Evolutionary conservation across 179 eudicot genomes (phyloP).

Genomic region (Monotropa hypopitys): DNA sequence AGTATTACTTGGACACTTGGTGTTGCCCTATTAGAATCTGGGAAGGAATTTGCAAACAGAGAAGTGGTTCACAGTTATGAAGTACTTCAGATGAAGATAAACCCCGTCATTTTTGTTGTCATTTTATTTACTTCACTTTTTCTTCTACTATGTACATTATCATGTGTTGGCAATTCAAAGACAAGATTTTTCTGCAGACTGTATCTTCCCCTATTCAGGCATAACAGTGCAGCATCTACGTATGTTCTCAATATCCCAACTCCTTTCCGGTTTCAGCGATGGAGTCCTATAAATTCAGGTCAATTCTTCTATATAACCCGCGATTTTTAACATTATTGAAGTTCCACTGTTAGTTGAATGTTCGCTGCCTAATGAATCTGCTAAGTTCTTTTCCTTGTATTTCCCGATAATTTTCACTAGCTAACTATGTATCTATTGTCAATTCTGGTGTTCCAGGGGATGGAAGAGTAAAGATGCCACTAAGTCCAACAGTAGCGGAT

Average conservation of each 20-base stretch:
- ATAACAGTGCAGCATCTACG: constrained; percentile 40
- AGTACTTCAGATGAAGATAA: constrained; percentile 50
- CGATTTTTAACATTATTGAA: not conserved
- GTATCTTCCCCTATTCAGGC: constrained; percentile 60
- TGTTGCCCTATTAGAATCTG: constrained; percentile 90
- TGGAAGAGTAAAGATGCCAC: constrained; percentile 66
- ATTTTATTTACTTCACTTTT: constrained; percentile 42
- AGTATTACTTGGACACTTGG: constrained; percentile 97
- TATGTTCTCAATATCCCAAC: constrained; percentile 49
- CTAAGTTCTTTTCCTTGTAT: not conserved
- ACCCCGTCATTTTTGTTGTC: constrained; percentile 49
- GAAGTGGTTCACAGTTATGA: constrained; percentile 35
- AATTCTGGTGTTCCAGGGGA: constrained; percentile 41
- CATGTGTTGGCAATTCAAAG: constrained; percentile 41
- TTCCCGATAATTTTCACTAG: not conserved
- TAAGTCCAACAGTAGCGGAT: constrained; percentile 62
- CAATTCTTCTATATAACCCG: constrained; percentile 10
- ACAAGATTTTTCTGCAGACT: constrained; percentile 50
- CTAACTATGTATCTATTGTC: not conserved
- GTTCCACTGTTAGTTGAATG: not conserved
- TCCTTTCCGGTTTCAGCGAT: constrained; percentile 55
- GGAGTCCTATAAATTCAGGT: constrained; percentile 77
- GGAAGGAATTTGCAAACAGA: constrained; percentile 50
- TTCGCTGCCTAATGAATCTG: not conserved
- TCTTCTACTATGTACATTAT: constrained; percentile 44